These are phyloP conservation scores for Trypanosoma rangeli DNA, from an alignment of 208 protist genomes.

Conservation along the genomic window DNA sequence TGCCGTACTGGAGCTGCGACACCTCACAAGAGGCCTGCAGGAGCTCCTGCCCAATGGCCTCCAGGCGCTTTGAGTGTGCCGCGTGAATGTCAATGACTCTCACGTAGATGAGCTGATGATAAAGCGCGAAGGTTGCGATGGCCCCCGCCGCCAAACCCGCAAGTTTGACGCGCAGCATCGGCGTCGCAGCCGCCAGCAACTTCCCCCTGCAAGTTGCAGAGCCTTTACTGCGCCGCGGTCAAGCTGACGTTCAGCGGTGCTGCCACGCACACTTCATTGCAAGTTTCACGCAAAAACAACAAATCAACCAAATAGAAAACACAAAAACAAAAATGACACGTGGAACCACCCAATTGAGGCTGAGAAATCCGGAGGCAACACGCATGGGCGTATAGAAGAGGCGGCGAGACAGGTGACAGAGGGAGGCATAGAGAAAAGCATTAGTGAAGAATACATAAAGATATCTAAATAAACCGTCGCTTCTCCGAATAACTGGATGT, in stretches of 20 bases:
- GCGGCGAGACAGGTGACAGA: too few relatives aligned
- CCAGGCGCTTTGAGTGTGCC: conserved; percentile 32
- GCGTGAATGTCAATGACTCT: conserved; percentile 44
- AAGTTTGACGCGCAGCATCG: conserved; percentile 51
- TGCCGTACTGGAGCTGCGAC: conserved; percentile 1
- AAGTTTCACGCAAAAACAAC: too few relatives aligned
- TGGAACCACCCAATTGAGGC: background rate
- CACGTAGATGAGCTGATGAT: conserved; percentile 59
- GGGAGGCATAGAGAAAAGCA: too few relatives aligned
- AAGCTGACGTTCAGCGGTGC: background rate
- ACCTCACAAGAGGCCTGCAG: conserved; percentile 22
- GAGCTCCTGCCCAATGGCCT: conserved; percentile 36
- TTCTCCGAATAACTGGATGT: too few relatives aligned
- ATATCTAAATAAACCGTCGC: too few relatives aligned
- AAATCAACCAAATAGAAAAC: background rate
- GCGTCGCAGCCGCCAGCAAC: background rate
- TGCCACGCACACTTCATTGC: too few relatives aligned
- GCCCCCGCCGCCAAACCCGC: conserved; percentile 52
- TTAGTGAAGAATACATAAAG: too few relatives aligned
- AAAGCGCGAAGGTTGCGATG: conserved; percentile 33
- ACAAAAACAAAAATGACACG: background rate
- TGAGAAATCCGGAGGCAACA: too few relatives aligned
- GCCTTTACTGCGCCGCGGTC: background rate
- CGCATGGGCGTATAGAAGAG: too few relatives aligned
- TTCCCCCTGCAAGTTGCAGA: background rate